phyloP scores from a whole-genome alignment of 1,284 basidiomycete species.

The Microbotryum violaceum region DNA sequence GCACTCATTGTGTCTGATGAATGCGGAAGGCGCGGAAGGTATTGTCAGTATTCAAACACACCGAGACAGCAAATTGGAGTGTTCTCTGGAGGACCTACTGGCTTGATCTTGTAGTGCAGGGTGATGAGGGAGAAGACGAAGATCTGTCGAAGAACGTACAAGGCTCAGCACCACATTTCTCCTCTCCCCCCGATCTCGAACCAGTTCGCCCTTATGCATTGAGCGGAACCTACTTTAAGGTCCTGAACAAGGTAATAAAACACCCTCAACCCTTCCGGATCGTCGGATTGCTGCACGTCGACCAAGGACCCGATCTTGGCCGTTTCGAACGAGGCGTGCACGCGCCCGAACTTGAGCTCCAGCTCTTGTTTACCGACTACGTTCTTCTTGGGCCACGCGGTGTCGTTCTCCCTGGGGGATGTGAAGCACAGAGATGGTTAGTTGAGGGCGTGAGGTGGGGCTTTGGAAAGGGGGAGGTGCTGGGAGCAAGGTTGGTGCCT shows the following conservation, averaged over 20 bases:
- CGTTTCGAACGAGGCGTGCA: slow-evolving; percentile 98
- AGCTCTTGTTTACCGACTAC: slow-evolving; percentile 96
- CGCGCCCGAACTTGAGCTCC: slow-evolving; percentile 85
- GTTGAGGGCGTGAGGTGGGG: not conserved
- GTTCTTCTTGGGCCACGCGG: slow-evolving; percentile 97
- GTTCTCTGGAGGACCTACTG: slow-evolving; percentile 38
- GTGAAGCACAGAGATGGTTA: not conserved
- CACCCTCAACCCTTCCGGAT: slow-evolving; percentile 94
- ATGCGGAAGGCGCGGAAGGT: too few relatives aligned
- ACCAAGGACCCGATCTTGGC: slow-evolving; percentile 95
- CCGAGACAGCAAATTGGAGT: too few relatives aligned
- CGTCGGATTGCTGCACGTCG: slow-evolving; percentile 93
- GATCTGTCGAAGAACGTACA: slow-evolving; percentile 52
- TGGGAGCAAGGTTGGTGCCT: not conserved
- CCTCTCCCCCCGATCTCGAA: too few relatives aligned
- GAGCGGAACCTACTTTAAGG: slow-evolving; percentile 59
- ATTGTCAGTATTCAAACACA: too few relatives aligned
- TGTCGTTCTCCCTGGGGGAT: slow-evolving; percentile 82
- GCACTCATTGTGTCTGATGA: too few relatives aligned
- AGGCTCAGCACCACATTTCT: not conserved
- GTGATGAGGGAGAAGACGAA: slow-evolving; percentile 96
- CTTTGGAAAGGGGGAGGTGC: not conserved
- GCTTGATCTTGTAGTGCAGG: slow-evolving; percentile 99
- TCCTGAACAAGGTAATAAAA: slow-evolving; percentile 99
- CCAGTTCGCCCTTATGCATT: too few relatives aligned